phyloP scores from a whole-genome alignment of 345 rosid species.

The Angophora floribunda region DNA sequence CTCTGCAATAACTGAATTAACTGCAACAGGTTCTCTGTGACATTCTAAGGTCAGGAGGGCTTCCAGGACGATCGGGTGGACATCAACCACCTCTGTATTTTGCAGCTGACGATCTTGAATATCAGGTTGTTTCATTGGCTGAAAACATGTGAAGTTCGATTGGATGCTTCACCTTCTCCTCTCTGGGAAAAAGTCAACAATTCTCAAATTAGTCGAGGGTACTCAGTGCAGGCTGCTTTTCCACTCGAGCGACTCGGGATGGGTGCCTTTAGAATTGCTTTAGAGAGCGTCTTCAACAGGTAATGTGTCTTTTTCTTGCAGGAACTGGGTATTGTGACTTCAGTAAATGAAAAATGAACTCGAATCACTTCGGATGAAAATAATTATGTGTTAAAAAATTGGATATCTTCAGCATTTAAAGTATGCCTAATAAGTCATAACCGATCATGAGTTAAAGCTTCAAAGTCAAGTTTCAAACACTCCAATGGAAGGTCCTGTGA shows the following conservation, averaged over 20 bases:
- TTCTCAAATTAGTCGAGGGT: not conserved
- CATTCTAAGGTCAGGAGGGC: conserved; percentile 75
- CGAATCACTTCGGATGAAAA: not conserved
- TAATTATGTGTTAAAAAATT: not conserved
- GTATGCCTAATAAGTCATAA: not conserved
- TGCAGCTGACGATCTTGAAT: conserved; percentile 77
- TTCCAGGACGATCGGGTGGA: conserved; percentile 57
- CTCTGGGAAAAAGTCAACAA: not conserved
- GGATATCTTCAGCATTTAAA: not conserved
- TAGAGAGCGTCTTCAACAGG: conserved; percentile 79
- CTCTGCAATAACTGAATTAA: not conserved
- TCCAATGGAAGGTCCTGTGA: not conserved
- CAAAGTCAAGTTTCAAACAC: not conserved
- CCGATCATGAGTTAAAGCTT: not conserved
- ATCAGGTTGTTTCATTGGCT: conserved; percentile 44
- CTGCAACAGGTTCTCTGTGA: conserved; percentile 71
- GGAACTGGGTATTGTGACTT: not conserved
- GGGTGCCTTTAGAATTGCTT: conserved; percentile 85
- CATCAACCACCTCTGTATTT: conserved; percentile 62
- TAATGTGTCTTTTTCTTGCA: not conserved
- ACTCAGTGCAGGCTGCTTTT: conserved; percentile 53
- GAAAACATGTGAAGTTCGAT: not conserved
- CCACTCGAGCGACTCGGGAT: conserved; percentile 83
- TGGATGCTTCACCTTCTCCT: not conserved
- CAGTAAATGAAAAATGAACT: not conserved